Evolutionary conservation across 1,284 basidiomycete species (phyloP), one percentile per base, ranked within the genome.

Genomic region (Puccinia horiana): DNA sequence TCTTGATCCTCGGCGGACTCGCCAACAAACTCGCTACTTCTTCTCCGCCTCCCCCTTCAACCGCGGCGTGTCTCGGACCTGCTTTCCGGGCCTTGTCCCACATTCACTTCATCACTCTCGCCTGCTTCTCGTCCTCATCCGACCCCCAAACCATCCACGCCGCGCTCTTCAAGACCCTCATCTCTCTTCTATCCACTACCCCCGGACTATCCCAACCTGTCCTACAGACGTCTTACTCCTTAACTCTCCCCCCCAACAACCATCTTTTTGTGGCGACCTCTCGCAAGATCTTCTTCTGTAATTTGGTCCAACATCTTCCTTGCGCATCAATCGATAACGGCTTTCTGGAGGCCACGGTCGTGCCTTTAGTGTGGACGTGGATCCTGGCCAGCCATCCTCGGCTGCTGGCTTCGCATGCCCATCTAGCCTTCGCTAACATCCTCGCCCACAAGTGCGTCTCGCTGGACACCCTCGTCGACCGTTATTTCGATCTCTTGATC

Each of bases 91-190:
- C 61, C 73, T 42, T 56, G 35, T 20, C 16, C 26, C 73, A 58
- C 23, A 40, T 56, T 23, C 73, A 75, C 52, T 75, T 75, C 54
- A 58, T 75, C 52, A 58, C 52, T n/a, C 35, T 75, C 23, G 42
- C n/a, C n/a, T n/a, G n/a, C n/a, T n/a, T n/a, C n/a, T n/a, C 54
- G 37, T 75, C 61, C 37, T 4, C 73, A 40, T 42, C 54, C 52
- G 73, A 75, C 35, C 23, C 40, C 23, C 52, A 40, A 37, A 40
- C 52, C 23, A 75, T 37, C 1, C 54, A 75, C 61, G 9, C 49
- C 3, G 73, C 52, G 32, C 37, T 75, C 40, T 75, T 58, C 32
- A 20, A 75, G 26, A 29, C 49, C 0, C 54, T 58, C 35, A 37
- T 11, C 8, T 2, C 14, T 40, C 73, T 58, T 35, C 3, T 23